A percentile compares a stretch with the other conserved stretches of the same genome.
Conservation (phyloP, 2,329 filamentous ascomycete genomes). For the Scortechinia acanthostroma region DNA sequence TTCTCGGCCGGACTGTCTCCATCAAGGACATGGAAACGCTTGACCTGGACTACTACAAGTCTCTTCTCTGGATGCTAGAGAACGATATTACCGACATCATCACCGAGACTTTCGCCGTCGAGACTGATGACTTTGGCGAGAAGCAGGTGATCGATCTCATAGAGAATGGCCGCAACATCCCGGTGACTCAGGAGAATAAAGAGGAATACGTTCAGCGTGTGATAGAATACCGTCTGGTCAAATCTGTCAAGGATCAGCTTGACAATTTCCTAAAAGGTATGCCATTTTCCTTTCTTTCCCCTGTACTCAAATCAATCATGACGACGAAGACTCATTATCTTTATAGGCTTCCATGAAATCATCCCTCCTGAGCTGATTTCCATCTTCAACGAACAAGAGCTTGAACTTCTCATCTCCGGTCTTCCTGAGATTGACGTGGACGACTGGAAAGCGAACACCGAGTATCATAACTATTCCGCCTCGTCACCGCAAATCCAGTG, state of each 20-base stretch:
- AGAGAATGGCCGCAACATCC: slow-evolving; percentile 79
- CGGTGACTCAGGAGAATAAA: slow-evolving; percentile 97
- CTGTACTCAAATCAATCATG: background rate
- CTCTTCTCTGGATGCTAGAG: slow-evolving; percentile 93
- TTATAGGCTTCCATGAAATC: slow-evolving; percentile 86
- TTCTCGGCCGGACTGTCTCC: slow-evolving; percentile 87
- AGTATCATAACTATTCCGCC: slow-evolving; percentile 94
- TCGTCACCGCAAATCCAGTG: slow-evolving; percentile 96
- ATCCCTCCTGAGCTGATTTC: slow-evolving; percentile 88
- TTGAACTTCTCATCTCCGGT: slow-evolving; percentile 92
- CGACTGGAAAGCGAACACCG: slow-evolving; percentile 98
- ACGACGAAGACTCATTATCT: slow-evolving; percentile 20
- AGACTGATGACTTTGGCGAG: slow-evolving; percentile 89
- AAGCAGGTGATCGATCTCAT: slow-evolving; percentile 81
- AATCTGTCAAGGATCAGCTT: slow-evolving; percentile 89
- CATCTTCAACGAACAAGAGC: slow-evolving; percentile 97
- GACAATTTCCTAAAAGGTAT: slow-evolving; percentile 81
- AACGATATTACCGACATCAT: slow-evolving; percentile 98
- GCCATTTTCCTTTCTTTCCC: slow-evolving; percentile 7
- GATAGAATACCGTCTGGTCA: slow-evolving; percentile 85
- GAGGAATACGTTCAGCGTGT: slow-evolving; percentile 92
- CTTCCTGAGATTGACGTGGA: slow-evolving; percentile 95
- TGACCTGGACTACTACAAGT: slow-evolving; percentile 98
- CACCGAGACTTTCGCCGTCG: slow-evolving; percentile 89
- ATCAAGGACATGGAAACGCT: slow-evolving; percentile 99